Base-by-base conservation (phyloP, 2,329 filamentous ascomycete genomes). In the Lecanicillium sp. region DNA sequence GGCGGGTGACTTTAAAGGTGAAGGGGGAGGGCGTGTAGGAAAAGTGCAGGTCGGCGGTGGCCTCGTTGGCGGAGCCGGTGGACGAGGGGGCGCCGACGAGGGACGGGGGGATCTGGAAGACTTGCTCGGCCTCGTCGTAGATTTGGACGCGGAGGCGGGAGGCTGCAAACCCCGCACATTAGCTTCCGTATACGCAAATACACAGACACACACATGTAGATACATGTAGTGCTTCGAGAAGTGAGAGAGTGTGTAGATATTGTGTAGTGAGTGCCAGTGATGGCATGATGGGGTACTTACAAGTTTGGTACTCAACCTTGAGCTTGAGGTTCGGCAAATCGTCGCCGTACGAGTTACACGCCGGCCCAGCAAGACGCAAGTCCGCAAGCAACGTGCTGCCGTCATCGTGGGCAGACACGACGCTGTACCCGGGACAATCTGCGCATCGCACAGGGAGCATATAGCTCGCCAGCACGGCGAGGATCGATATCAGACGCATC, bases 1-100 rank as follows among this genome's bases (percentile, higher is more conserved):
- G 52, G 6, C 72, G 66, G 5, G 58, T 63, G 9, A 90, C 73
- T 0, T 70, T 73, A 66, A 90, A 90, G 10, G 77, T 81, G 66
- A 89, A 88, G 0, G 86, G 86, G 2, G 64, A 55, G 39, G 63
- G 58, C 2, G 58, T 65, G 49, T 69, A 66, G 23, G 61, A 58
- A 53, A 75, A 75, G 30, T 73, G 64, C 38, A 84, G 70, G 19
- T 73, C 70, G 21, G 70, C 68, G 3, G 41, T 35, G 17, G 41
- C 30, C 10, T 61, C 46, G 4, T 54, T 51, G 1, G 54, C 48
- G 1, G 54, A 53, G 26, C 55, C 21, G 1, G 32, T 17, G 7
- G 35, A 17, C 12, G 35, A 11, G 5, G 35, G 35, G 12, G 17
- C 15, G 5, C 15, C 8, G 8, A 38, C 15, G 9, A 38, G 35